Evolutionary conservation across 1,284 basidiomycete species (phyloP), one percentile per base, ranked within the genome.

Genomic region (Pterula multifida): DNA sequence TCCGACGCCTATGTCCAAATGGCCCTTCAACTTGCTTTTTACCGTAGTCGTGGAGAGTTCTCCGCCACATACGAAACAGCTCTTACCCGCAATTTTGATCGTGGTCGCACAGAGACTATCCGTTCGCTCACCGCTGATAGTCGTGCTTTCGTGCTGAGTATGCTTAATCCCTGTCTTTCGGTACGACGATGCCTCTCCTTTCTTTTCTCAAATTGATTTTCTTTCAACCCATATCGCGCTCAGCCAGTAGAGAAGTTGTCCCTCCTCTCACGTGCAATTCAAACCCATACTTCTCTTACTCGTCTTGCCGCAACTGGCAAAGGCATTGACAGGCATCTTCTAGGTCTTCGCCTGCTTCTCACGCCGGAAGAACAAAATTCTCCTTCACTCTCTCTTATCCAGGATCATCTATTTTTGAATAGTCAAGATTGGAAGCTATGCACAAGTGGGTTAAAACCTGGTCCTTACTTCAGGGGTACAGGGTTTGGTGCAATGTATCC

Each of bases 21-120:
- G 79, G 91, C 83, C 1, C 73, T 97, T 22, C 95, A 98, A 65
- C 78, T 98, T 9, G 94, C 94, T 3, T 97, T 88, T 79, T 90
- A 86, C 67, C 78, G 78, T 57, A 80, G 82, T 35, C 86, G 85
- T 53, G 82, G 81, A 12, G 69, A 73, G 55, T 85, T 90, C 59
- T 88, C 88, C 1, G 90, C 94, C 2, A 95, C 91, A 3, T 98
- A 98, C 65, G 94, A 98, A 69, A 97, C 94, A 0, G 90, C 87
- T 0, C 78, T 93, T 24, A 98, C 95, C 1, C 78, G 93, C n/a
- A 73, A 88, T 58, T 96, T 95, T 70, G 73, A 85, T 56, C 84
- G 87, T 59, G 95, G 92, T 4, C 79, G 95, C 12, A 98, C 95
- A 0, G 95, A 98, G 61, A 93, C 91, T 1, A 86, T 98, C 50